These are phyloP conservation scores for Penicillium occitanis DNA, from an alignment of 2,329 filamentous ascomycete species.

Conservation along the genomic window DNA sequence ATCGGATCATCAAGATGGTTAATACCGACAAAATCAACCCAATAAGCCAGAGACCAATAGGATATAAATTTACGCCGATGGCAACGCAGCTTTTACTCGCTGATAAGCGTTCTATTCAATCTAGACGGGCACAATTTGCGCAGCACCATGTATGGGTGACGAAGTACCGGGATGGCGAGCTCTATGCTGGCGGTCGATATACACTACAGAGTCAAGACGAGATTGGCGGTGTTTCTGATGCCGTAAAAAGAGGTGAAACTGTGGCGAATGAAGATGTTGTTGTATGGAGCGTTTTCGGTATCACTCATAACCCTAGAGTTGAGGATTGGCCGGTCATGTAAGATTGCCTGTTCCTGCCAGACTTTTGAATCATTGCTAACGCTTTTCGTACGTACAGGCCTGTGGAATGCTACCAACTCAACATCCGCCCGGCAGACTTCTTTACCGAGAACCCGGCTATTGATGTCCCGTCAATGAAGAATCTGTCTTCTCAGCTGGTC, in stretches of 20 bases:
- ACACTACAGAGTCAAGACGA: slow-evolving; percentile 53
- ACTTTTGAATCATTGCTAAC: not conserved
- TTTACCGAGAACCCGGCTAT: slow-evolving; percentile 36
- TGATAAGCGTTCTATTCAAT: slow-evolving; percentile 53
- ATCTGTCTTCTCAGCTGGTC: slow-evolving; percentile 34
- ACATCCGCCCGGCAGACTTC: slow-evolving; percentile 35
- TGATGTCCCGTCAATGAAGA: slow-evolving; percentile 41
- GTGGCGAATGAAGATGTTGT: slow-evolving; percentile 39
- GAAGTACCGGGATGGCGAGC: slow-evolving; percentile 52
- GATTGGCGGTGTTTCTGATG: slow-evolving; percentile 45
- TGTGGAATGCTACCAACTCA: slow-evolving; percentile 40
- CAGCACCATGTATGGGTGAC: slow-evolving; percentile 59
- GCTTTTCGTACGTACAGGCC: slow-evolving; percentile 30
- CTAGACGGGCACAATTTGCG: slow-evolving; percentile 54
- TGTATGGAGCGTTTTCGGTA: slow-evolving; percentile 30
- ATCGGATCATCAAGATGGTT: slow-evolving; percentile 59
- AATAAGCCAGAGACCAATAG: slow-evolving; percentile 54
- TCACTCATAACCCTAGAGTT: slow-evolving; percentile 31
- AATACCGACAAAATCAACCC: slow-evolving; percentile 55
- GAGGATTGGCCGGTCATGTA: slow-evolving; percentile 23
- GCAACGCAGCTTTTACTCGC: slow-evolving; percentile 60
- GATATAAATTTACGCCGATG: slow-evolving; percentile 57
- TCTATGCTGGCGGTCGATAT: slow-evolving; percentile 56
- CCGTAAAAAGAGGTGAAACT: slow-evolving; percentile 34
- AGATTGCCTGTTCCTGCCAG: not conserved